Conservation (phyloP, 768 basidiomycete species). For the Naganishia vaughanmartiniae region DNA sequence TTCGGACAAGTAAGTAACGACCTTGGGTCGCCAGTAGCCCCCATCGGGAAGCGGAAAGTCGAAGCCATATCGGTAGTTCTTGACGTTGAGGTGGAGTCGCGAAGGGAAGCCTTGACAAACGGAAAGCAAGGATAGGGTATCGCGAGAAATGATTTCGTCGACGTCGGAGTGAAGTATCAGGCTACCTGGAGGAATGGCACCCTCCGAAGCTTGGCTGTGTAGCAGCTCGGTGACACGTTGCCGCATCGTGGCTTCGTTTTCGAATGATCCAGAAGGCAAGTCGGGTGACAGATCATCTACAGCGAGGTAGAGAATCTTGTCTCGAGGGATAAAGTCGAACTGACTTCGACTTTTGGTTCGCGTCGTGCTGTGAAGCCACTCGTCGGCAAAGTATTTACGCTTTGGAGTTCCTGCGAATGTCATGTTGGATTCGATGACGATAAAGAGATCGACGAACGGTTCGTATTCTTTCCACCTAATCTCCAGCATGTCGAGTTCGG, state of each 20-base stretch:
- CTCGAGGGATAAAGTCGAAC: constrained; percentile 30
- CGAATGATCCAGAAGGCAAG: constrained; percentile 33
- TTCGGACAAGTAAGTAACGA: neutral
- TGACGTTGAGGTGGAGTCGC: constrained; percentile 34
- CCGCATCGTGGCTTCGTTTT: constrained; percentile 33
- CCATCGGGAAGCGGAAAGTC: constrained; percentile 32
- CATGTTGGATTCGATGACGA: constrained; percentile 38
- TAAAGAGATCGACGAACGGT: constrained; percentile 33
- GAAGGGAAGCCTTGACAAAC: constrained; percentile 30
- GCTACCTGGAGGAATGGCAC: constrained; percentile 17
- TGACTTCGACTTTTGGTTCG: neutral
- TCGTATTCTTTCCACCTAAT: constrained; percentile 38
- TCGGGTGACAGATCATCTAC: constrained; percentile 23
- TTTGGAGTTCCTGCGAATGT: constrained; percentile 38
- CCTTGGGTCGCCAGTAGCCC: constrained; percentile 34
- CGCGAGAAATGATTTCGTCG: constrained; percentile 36
- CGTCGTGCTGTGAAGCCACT: constrained; percentile 18
- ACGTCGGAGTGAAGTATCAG: constrained; percentile 35
- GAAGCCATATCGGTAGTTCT: constrained; percentile 36
- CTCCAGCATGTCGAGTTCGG: constrained; percentile 41
- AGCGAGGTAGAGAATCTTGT: constrained; percentile 30
- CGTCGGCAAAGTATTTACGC: constrained; percentile 32
- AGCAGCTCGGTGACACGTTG: constrained; percentile 13
- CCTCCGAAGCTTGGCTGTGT: constrained; percentile 2
- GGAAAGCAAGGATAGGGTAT: constrained; percentile 32